Conservation (phyloP, 352 stramenopile genomes). For the Thraustochytrium striatum region DNA sequence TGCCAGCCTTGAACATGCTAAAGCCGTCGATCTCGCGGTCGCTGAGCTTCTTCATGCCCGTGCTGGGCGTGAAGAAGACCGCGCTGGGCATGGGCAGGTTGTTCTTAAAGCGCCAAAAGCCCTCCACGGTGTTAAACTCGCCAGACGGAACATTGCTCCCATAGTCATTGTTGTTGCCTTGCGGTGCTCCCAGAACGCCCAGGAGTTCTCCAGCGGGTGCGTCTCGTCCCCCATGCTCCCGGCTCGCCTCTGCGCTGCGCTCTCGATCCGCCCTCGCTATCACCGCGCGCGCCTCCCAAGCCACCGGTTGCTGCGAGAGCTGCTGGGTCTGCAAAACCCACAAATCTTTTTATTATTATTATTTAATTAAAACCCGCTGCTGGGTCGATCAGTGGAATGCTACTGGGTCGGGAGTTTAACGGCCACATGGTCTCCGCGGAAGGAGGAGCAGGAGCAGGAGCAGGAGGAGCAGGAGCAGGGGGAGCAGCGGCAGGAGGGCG, state of each 20-base stretch:
- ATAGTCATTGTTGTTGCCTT: conserved; percentile 39
- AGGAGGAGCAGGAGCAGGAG: background rate
- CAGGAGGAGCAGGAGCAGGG: background rate
- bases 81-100: conserved; percentile 41
- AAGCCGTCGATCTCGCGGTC: conserved; percentile 53
- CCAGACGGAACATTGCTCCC: conserved; percentile 47
- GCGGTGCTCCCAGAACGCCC: conserved; percentile 48
- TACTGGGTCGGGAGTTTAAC: too few species aligned
- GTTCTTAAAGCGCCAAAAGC: conserved; percentile 52
- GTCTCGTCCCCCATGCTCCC: background rate
- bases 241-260: background rate
- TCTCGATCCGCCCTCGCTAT: background rate
- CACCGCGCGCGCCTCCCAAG: background rate
- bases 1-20: conserved; percentile 77
- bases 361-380: too few species aligned
- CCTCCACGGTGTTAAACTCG: conserved; percentile 46
- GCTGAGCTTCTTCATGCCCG: conserved; percentile 40
- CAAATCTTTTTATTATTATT: background rate
- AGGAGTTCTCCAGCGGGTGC: conserved; percentile 45
- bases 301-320: background rate
- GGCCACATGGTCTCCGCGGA: too few species aligned
- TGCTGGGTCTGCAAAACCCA: background rate
- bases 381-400: too few species aligned
- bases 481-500: background rate
- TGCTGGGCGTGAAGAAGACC: conserved; percentile 40